phyloP scores from a whole-genome alignment of 441 rosid genomes.

The Pelargonium citronellum region DNA sequence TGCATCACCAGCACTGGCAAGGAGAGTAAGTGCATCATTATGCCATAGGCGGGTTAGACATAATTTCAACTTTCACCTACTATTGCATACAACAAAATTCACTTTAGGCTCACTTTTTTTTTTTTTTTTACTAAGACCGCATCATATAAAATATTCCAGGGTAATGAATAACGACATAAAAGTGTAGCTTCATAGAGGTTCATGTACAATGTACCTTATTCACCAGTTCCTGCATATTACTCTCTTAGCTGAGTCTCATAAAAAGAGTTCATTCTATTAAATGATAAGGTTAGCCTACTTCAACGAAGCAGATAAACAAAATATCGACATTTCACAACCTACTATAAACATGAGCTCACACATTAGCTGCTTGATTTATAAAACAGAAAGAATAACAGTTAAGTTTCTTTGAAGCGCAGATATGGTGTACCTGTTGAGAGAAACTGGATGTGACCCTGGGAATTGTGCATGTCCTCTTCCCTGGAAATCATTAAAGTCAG shows the following conservation, averaged over 20 bases:
- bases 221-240: too few relatives aligned
- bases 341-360: not conserved
- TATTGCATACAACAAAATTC: too few relatives aligned
- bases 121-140: too few relatives aligned
- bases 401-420: not conserved
- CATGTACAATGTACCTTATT: too few relatives aligned
- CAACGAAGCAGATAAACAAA: not conserved
- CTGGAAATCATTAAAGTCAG: conserved; percentile 36
- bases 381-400: conserved; percentile 14
- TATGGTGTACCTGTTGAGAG: conserved; percentile 70
- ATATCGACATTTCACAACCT: not conserved
- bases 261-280: not conserved
- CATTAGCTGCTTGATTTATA: not conserved
- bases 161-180: too few relatives aligned
- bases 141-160: too few relatives aligned
- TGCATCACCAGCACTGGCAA: not conserved
- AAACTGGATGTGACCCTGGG: conserved; percentile 99
- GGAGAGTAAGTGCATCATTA: too few relatives aligned
- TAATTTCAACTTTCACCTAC: too few relatives aligned
- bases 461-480: conserved; percentile 71
- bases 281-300: not conserved
- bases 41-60: too few relatives aligned
- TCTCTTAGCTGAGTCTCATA: not conserved
- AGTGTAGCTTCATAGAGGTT: too few relatives aligned
- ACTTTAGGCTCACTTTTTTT: too few relatives aligned